These are phyloP conservation scores for apple (Malus domestica) DNA, from an alignment of 306 rosid species.

Conservation along the genomic window ASM211411v1 NC_041793.1:44341001-44341500, in stretches of 20 bases:
- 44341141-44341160: background rate
- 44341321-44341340: no score
- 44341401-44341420: no score
- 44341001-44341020: no score
- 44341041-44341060: background rate
- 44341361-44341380: background rate
- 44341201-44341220: background rate
- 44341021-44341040: background rate
- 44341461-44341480: no score
- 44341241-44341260: background rate
- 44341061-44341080: background rate
- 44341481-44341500: no score
- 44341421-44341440: no score
- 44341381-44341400: background rate
- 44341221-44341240: background rate
- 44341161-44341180: background rate
- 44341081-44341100: background rate
- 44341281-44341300: background rate
- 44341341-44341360: background rate
- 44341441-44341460: no score
- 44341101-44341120: background rate
- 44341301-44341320: no score
- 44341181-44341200: background rate
- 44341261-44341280: background rate
- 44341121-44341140: background rate